These are phyloP conservation scores for Salix udensis DNA, from an alignment of 345 rosid genomes.

Conservation along the genomic window DNA sequence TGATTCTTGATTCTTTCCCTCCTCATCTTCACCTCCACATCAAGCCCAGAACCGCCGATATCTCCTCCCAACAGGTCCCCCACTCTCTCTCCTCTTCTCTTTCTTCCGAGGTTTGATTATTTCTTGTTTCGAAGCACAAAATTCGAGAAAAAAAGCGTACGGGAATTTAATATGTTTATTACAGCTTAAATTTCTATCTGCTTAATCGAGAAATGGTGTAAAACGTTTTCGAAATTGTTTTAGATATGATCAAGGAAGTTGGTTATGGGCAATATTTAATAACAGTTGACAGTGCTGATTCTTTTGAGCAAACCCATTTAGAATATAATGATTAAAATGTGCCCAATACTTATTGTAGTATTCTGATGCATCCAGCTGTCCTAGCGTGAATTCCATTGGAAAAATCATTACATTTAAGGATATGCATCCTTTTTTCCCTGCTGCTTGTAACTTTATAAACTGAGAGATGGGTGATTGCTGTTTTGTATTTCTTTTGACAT, in stretches of 20 bases:
- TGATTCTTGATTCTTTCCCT: slow-evolving; percentile 53
- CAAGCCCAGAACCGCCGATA: slow-evolving; percentile 85
- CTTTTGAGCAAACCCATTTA: not conserved
- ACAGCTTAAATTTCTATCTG: too few relatives aligned
- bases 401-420: not conserved
- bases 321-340: not conserved
- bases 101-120: not conserved
- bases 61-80: slow-evolving; percentile 83
- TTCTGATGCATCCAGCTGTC: not conserved
- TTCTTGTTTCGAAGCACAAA: not conserved
- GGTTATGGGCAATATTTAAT: too few relatives aligned
- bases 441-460: not conserved
- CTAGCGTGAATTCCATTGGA: not conserved
- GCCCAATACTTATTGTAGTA: not conserved
- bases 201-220: too few relatives aligned
- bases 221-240: too few relatives aligned
- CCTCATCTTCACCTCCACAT: slow-evolving; percentile 62
- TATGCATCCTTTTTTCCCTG: not conserved
- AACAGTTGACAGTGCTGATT: not conserved
- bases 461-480: not conserved
- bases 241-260: not conserved
- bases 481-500: not conserved
- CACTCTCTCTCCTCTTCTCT: not conserved
- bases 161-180: not conserved
- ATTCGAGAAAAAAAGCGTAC: not conserved